Base-by-base conservation (phyloP, 176 grass and related monocot genomes). In the Ensete glaucum region DNA sequence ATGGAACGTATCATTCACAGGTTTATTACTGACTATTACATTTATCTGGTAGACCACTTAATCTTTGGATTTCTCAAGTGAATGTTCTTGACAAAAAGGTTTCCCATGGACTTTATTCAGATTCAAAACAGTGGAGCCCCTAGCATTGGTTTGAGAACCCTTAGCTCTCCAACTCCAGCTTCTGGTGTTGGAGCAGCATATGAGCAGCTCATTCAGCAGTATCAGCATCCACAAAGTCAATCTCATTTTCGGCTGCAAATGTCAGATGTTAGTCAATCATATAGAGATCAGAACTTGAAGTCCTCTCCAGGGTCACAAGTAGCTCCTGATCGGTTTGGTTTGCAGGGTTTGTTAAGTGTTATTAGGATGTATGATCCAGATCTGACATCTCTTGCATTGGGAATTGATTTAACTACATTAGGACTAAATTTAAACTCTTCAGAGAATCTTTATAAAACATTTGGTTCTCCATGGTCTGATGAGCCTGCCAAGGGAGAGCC, bases 361-460 rank as follows among this genome's bases (percentile, higher is more conserved):
- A 82, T 94, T 70, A 94, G 76, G 82, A 87, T 88, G 81, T 82
- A 85, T 62, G 90, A 94, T 67, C 76, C 82, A 73, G 95, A 99
- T 62, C 78, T 99, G 54, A 50, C 80, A 78, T 91, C 90, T 84
- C 90, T 99, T 91, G 90, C 95, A 73, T 83, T 99, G 57, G 95
- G 95, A 76, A 87, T 99, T 80, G 95, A 99, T 80, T 81, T 99
- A 64, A 94, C 90, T 50, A 84, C 88, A 64, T 73, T 99, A 76
- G 95, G 95, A 58, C 78, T 99, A 76, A 91, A 94, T 66, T 87
- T 99, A 82, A 94, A 99, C 62, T 91, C 95, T 73, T 69, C 82
- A 70, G 95, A 99, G 70, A 94, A 87, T 91, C 82, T 99, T 67
- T 90, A 94, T 80, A 89, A 87, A 88, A 99, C 87, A 27, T 99